Percentiles rank a stretch among this genome's conserved stretches.
Evolutionary conservation across 257 asterid species (phyloP).

Genomic region (Knoxia roxburghii): DNA sequence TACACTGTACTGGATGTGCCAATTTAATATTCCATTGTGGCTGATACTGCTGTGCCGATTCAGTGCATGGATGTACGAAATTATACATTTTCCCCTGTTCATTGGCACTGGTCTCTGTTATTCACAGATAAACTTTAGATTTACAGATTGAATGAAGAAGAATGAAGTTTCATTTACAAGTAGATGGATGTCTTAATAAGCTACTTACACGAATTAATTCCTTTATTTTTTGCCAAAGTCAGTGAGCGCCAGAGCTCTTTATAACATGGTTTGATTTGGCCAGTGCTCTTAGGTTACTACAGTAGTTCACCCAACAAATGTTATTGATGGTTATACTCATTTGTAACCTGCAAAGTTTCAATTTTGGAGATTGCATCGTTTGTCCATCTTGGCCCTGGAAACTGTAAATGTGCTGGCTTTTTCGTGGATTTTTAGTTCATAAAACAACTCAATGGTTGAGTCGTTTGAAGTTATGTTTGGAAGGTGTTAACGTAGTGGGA

Average conservation of each 20-base stretch:
- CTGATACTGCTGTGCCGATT: not conserved
- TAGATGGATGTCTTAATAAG: not conserved
- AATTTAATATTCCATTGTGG: not conserved
- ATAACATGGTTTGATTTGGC: not conserved
- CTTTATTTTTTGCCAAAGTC: not conserved
- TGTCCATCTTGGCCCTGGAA: too few species aligned
- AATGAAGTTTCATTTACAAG: not conserved
- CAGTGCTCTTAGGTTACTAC: too few species aligned
- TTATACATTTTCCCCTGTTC: not conserved
- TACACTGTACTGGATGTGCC: not conserved
- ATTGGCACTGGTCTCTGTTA: not conserved
- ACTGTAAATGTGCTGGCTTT: too few species aligned
- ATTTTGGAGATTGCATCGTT: too few species aligned
- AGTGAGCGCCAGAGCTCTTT: not conserved
- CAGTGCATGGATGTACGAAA: not conserved
- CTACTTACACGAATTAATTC: not conserved
- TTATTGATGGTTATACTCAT: too few species aligned
- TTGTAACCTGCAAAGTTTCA: too few species aligned
- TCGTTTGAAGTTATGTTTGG: too few species aligned
- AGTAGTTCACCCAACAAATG: too few species aligned
- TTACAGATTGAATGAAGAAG: not conserved
- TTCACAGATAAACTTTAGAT: not conserved
- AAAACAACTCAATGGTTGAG: too few species aligned
- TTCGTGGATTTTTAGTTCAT: too few species aligned
- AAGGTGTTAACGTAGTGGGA: not conserved